Conservation (phyloP, 345 rosid species). For the Melaleuca alternifolia region DNA sequence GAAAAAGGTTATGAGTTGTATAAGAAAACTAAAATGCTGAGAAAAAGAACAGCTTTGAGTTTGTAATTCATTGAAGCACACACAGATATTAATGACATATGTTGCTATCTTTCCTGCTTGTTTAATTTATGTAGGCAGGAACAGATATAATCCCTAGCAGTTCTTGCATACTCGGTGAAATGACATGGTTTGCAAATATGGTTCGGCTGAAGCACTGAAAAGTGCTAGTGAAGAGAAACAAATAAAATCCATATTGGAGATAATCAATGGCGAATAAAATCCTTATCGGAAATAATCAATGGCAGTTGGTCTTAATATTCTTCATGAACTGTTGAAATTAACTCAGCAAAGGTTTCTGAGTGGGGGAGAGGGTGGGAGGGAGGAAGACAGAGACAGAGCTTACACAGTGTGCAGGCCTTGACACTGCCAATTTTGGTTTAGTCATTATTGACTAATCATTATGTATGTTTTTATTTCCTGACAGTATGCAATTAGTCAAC, state of each 20-base stretch:
- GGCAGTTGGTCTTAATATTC: background rate
- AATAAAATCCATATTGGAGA: background rate
- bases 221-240: background rate
- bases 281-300: background rate
- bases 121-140: background rate
- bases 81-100: background rate
- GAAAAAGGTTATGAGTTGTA: background rate
- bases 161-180: background rate
- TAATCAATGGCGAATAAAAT: background rate
- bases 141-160: background rate
- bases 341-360: background rate
- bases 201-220: background rate
- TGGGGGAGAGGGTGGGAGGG: background rate
- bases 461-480: background rate
- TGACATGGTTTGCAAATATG: background rate
- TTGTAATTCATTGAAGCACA: background rate
- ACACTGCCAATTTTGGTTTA: background rate
- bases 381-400: background rate
- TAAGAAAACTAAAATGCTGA: background rate
- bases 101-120: background rate
- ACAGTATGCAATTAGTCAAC: conserved; percentile 95
- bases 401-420: background rate
- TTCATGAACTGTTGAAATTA: background rate
- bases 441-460: background rate
- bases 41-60: background rate